Conservation (phyloP, 495 filamentous ascomycete genomes). For the Neurospora sp. region DNA sequence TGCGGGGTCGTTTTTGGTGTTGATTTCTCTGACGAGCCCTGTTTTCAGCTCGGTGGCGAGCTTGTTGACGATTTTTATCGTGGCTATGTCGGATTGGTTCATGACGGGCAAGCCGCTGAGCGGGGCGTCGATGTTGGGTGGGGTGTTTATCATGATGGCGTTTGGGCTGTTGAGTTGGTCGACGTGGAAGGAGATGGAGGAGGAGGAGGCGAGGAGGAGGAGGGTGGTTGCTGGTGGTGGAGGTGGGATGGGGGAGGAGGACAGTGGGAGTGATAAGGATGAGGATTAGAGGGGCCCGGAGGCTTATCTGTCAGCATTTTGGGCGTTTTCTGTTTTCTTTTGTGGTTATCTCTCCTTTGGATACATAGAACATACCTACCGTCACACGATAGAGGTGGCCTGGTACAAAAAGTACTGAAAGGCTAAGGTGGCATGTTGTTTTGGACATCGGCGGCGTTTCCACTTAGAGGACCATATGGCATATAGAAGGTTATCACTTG, state of each 20-base stretch:
- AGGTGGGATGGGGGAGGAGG: background rate
- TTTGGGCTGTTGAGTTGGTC: constrained; percentile 83
- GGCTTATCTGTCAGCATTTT: background rate
- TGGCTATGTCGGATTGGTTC: constrained; percentile 84
- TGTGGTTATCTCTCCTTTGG: background rate
- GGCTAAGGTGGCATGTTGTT: background rate
- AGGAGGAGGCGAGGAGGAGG: constrained; percentile 58
- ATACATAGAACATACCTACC: background rate
- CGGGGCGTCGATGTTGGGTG: constrained; percentile 66
- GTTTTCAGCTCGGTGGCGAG: constrained; percentile 87
- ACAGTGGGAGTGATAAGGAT: background rate
- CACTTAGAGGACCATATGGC: background rate
- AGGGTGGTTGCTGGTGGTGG: constrained; percentile 23
- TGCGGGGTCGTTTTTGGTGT: constrained; percentile 84
- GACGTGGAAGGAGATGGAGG: constrained; percentile 84
- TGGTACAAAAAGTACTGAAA: background rate
- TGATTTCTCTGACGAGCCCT: constrained; percentile 86
- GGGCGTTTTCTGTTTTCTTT: background rate
- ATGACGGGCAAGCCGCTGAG: constrained; percentile 66
- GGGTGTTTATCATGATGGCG: constrained; percentile 72
- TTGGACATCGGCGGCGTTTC: background rate
- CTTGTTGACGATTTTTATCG: constrained; percentile 90
- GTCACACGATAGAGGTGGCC: background rate
- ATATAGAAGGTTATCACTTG: background rate
- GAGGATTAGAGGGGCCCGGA: background rate